Evolutionary conservation across 1,284 basidiomycete genomes (phyloP).

Genomic region (Fomes fomentarius): DNA sequence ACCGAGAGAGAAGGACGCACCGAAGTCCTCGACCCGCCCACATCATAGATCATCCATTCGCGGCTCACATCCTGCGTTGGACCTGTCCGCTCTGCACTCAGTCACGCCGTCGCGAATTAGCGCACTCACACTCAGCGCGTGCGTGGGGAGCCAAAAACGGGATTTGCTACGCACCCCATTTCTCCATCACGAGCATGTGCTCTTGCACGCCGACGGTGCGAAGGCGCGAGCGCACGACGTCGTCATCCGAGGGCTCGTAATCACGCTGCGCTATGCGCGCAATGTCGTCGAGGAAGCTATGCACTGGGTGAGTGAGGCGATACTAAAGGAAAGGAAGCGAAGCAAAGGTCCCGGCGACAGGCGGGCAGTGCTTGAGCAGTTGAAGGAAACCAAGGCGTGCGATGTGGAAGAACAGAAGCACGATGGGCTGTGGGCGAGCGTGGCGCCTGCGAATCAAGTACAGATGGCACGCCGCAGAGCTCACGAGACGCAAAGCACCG

Average conservation of each 20-base stretch:
- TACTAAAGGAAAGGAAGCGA: slow-evolving; percentile 5
- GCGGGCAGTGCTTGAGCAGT: too few relatives aligned
- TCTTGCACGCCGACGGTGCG: slow-evolving; percentile 45
- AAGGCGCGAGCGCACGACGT: slow-evolving; percentile 72
- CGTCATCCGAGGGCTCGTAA: slow-evolving; percentile 72
- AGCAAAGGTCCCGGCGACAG: not conserved
- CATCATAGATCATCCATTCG: slow-evolving; percentile 45
- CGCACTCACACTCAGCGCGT: not conserved
- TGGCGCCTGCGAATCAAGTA: too few relatives aligned
- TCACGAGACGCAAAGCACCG: too few relatives aligned
- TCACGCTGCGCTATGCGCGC: slow-evolving; percentile 60
- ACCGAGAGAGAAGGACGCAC: slow-evolving; percentile 21
- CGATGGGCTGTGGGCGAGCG: not conserved
- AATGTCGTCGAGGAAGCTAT: slow-evolving; percentile 60
- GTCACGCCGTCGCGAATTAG: not conserved
- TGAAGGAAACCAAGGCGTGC: too few relatives aligned
- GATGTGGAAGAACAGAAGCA: not conserved
- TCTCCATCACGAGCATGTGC: slow-evolving; percentile 38
- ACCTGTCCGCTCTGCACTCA: not conserved
- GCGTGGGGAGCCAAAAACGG: not conserved
- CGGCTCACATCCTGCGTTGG: slow-evolving; percentile 22
- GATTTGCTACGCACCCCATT: slow-evolving; percentile 19
- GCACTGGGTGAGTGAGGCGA: slow-evolving; percentile 30
- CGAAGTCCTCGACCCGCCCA: slow-evolving; percentile 39
- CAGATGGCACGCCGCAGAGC: too few relatives aligned